These are phyloP conservation scores for Irpex sp. DNA, from an alignment of 1,284 basidiomycete species.

Conservation along the genomic window DNA sequence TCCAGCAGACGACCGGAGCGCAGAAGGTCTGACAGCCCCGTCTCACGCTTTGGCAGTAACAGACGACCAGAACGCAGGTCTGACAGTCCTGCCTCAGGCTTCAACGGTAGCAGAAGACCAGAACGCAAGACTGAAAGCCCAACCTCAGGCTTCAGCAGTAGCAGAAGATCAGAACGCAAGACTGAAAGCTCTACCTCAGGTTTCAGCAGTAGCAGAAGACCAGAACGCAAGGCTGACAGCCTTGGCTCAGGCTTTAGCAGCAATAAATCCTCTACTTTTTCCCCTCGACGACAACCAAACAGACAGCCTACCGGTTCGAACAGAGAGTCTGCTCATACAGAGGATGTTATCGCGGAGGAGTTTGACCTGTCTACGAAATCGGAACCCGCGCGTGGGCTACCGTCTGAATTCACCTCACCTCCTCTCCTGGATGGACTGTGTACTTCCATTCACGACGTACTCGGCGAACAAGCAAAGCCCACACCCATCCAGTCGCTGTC, in stretches of 20 bases:
- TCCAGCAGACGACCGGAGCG: background rate
- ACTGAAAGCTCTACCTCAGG: background rate
- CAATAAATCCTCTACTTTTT: background rate
- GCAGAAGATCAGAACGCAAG: no score
- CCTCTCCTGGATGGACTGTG: constrained; percentile 64
- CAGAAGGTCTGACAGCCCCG: no score
- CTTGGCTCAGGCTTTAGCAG: background rate
- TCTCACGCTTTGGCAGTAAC: no score
- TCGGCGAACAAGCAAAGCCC: constrained; percentile 53
- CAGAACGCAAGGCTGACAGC: background rate
- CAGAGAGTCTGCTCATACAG: constrained; percentile 14
- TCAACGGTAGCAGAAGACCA: no score
- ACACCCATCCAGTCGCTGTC: constrained; percentile 76
- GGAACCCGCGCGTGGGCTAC: constrained; percentile 22
- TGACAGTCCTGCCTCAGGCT: no score
- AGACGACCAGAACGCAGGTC: no score
- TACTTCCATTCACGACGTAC: constrained; percentile 47
- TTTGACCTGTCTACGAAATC: constrained; percentile 33
- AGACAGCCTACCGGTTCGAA: background rate
- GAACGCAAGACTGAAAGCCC: no score
- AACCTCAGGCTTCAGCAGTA: no score
- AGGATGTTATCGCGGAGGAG: constrained; percentile 34
- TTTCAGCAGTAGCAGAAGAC: background rate
- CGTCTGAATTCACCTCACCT: constrained; percentile 53
- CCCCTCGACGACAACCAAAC: constrained; percentile 1